These are phyloP conservation scores for Suhomyces pyralidae DNA, from an alignment of 805 yeast species.

Conservation along the genomic window DNA sequence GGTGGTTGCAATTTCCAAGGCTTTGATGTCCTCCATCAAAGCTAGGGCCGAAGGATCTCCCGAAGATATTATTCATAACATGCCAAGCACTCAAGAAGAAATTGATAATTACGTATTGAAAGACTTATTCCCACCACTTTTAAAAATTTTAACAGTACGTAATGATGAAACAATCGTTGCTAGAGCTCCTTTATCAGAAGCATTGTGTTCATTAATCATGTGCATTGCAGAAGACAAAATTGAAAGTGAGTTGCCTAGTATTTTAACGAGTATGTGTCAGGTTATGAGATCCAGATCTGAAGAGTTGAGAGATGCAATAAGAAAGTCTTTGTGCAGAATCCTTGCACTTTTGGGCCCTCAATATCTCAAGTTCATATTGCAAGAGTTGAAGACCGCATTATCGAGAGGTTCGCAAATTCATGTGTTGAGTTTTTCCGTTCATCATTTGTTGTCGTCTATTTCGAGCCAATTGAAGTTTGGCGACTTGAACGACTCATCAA, in stretches of 20 bases:
- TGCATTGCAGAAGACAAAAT: constrained; percentile 59
- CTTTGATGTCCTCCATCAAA: constrained; percentile 40
- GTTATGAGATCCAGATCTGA: constrained; percentile 81
- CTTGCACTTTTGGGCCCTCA: constrained; percentile 64
- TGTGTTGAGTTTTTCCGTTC: constrained; percentile 84
- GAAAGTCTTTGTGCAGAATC: constrained; percentile 70
- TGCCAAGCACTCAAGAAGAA: constrained; percentile 25
- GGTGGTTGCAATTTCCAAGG: constrained; percentile 53
- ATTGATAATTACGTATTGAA: constrained; percentile 43
- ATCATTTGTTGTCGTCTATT: constrained; percentile 61
- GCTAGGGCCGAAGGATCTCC: constrained; percentile 12
- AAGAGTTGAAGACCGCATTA: constrained; percentile 75
- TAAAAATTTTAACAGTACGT: constrained; percentile 56
- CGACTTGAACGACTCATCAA: constrained; percentile 67
- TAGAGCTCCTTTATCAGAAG: constrained; percentile 80
- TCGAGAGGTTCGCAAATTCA: constrained; percentile 91
- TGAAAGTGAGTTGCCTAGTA: constrained; percentile 68
- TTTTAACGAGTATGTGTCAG: constrained; percentile 84
- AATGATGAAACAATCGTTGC: constrained; percentile 75
- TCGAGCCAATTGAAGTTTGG: constrained; percentile 53
- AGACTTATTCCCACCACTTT: constrained; percentile 61
- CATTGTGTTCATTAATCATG: constrained; percentile 63
- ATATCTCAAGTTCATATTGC: constrained; percentile 70
- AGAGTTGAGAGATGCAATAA: constrained; percentile 80
- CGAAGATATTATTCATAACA: constrained; percentile 19